Evolutionary conservation across 306 rosid species (phyloP).

Genomic region (Quillaja saponaria): DNA sequence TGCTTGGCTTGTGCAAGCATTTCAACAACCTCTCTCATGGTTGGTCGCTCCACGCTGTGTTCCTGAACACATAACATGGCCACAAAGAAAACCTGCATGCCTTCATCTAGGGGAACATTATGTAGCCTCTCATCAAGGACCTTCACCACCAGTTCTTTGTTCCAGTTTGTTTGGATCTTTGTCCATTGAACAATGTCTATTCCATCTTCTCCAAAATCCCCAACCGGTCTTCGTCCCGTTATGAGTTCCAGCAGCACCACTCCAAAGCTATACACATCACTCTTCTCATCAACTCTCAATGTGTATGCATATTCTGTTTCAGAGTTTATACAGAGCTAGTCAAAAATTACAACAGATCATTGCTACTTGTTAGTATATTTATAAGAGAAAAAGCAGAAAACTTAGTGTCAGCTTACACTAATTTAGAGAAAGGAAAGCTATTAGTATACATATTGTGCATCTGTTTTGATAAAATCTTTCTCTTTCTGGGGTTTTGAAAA

Average conservation of each 20-base stretch:
- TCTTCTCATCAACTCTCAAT: constrained; percentile 76
- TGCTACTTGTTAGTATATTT: too few relatives aligned
- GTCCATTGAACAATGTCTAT: constrained; percentile 89
- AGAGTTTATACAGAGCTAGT: background rate
- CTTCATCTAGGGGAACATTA: constrained; percentile 62
- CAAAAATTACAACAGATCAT: too few relatives aligned
- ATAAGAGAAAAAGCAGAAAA: background rate
- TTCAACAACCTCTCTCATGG: constrained; percentile 94
- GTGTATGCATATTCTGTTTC: constrained; percentile 90
- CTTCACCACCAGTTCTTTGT: constrained; percentile 58
- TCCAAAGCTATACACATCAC: constrained; percentile 88
- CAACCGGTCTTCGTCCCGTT: constrained; percentile 74
- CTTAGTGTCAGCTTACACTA: too few relatives aligned
- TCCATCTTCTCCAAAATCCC: constrained; percentile 85
- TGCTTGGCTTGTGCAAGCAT: constrained; percentile 84
- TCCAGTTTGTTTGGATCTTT: constrained; percentile 60
- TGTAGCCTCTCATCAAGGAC: constrained; percentile 60
- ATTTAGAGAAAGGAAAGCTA: background rate
- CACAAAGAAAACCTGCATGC: constrained; percentile 74
- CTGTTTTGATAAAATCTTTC: constrained; percentile 12
- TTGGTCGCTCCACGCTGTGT: constrained; percentile 81
- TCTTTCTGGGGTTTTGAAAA: constrained; percentile 66
- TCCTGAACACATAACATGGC: constrained; percentile 85
- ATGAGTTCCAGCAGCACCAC: constrained; percentile 78
- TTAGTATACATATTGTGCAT: background rate